Evolutionary conservation across 2,329 filamentous ascomycete genomes (phyloP).

Genomic region (Paraphoma sp.): DNA sequence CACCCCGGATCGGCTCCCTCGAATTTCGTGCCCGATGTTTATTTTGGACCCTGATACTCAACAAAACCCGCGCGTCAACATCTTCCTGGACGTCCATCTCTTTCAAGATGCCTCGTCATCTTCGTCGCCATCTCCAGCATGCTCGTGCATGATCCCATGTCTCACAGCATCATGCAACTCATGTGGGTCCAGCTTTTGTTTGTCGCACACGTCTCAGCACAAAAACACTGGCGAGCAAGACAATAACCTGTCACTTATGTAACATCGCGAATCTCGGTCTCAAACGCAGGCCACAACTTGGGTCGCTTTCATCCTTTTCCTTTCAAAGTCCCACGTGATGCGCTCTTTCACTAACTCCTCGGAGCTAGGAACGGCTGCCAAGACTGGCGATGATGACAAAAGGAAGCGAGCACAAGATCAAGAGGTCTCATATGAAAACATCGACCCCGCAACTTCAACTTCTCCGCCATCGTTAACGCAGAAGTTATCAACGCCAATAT

Average conservation of each 20-base stretch:
- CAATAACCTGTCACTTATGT: background rate
- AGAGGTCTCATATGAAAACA: background rate
- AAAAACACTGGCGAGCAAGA: conserved; percentile 13
- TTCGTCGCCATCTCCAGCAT: conserved; percentile 2
- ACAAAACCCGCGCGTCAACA: background rate
- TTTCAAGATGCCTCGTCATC: background rate
- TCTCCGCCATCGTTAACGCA: conserved; percentile 3
- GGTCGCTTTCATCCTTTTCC: background rate
- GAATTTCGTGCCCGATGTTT: background rate
- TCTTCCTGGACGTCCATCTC: background rate
- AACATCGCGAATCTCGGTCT: no score
- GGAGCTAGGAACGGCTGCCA: background rate
- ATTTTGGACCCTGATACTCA: background rate
- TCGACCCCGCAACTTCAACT: background rate
- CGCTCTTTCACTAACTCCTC: conserved; percentile 8
- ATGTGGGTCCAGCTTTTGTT: conserved; percentile 25
- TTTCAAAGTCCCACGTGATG: conserved; percentile 10
- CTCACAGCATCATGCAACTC: conserved; percentile 26
- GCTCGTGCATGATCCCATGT: conserved; percentile 25
- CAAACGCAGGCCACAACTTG: background rate
- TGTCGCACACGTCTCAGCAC: conserved; percentile 30
- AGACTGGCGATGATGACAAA: background rate
- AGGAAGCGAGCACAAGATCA: background rate
- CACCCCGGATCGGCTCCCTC: background rate
- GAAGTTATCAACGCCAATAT: background rate